Evolutionary conservation across 2,329 filamentous ascomycete species (phyloP).

Genomic region (Moelleriella libera): DNA sequence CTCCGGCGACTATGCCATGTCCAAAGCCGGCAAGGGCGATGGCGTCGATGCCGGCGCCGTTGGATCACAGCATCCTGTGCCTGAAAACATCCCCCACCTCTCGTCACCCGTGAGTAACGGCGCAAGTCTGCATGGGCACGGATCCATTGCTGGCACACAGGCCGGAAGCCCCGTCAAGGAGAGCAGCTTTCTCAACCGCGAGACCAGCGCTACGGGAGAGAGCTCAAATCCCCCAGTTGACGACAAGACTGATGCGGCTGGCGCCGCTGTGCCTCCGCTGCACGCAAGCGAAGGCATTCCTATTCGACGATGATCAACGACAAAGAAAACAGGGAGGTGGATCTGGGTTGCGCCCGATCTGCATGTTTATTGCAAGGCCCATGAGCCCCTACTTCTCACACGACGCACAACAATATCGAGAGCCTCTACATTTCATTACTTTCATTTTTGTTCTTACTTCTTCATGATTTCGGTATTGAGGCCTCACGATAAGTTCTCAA

Average conservation of each 20-base stretch:
- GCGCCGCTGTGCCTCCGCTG: constrained; percentile 7
- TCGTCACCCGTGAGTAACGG: constrained; percentile 44
- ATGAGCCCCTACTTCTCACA: too few relatives aligned
- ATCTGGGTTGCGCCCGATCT: neutral
- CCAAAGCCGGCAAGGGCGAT: constrained; percentile 92
- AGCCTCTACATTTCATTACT: too few relatives aligned
- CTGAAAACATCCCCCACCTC: constrained; percentile 88
- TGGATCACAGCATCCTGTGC: constrained; percentile 85
- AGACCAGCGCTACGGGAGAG: constrained; percentile 50
- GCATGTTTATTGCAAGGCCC: too few relatives aligned
- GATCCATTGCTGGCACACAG: constrained; percentile 33
- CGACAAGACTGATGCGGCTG: constrained; percentile 18
- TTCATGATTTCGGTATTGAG: too few relatives aligned
- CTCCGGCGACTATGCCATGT: constrained; percentile 90
- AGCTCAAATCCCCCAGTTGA: constrained; percentile 15
- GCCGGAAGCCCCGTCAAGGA: constrained; percentile 81
- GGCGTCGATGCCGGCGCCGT: constrained; percentile 88
- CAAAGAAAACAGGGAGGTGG: neutral
- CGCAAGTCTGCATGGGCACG: constrained; percentile 17
- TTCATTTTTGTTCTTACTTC: too few relatives aligned
- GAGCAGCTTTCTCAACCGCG: constrained; percentile 70
- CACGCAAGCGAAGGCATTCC: constrained; percentile 35
- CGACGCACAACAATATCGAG: too few relatives aligned
- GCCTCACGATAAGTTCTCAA: too few relatives aligned
- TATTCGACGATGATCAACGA: constrained; percentile 38